Evolutionary conservation across 257 asterid genomes (phyloP).

Genomic region (Echium plantagineum): DNA sequence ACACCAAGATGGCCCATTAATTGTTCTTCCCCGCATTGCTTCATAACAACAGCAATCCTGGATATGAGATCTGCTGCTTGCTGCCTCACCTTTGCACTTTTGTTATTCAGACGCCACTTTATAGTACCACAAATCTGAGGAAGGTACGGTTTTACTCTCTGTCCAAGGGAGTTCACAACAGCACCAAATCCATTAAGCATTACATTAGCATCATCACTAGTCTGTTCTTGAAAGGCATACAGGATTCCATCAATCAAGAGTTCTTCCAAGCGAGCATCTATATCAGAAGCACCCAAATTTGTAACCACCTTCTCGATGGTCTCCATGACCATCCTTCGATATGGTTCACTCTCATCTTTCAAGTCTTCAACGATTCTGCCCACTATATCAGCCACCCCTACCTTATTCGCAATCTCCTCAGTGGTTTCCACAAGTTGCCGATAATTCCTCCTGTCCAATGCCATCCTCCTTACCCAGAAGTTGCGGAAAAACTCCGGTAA

Average conservation of each 20-base stretch:
- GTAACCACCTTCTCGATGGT: constrained; percentile 88
- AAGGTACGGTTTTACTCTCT: constrained; percentile 68
- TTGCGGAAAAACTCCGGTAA: constrained; percentile 81
- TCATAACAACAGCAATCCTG: constrained; percentile 86
- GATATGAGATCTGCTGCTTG: constrained; percentile 87
- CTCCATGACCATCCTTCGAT: constrained; percentile 94
- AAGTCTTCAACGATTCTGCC: constrained; percentile 82
- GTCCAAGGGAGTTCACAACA: constrained; percentile 86
- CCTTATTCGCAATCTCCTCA: constrained; percentile 84
- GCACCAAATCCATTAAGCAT: constrained; percentile 89
- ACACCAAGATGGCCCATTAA: constrained; percentile 93
- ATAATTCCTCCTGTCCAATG: constrained; percentile 79
- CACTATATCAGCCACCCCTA: constrained; percentile 82
- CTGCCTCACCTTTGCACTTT: constrained; percentile 70
- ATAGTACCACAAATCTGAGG: constrained; percentile 94
- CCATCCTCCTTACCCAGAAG: constrained; percentile 93
- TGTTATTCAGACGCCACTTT: constrained; percentile 82
- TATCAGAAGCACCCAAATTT: constrained; percentile 72
- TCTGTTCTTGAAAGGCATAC: constrained; percentile 51
- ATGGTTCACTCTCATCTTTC: constrained; percentile 91
- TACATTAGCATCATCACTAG: constrained; percentile 26
- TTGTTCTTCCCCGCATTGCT: constrained; percentile 82
- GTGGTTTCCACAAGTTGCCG: constrained; percentile 87
- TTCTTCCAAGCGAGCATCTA: constrained; percentile 77
- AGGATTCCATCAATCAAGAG: constrained; percentile 78